Conservation (phyloP, 345 rosid genomes). For the Brassica juncea region DNA sequence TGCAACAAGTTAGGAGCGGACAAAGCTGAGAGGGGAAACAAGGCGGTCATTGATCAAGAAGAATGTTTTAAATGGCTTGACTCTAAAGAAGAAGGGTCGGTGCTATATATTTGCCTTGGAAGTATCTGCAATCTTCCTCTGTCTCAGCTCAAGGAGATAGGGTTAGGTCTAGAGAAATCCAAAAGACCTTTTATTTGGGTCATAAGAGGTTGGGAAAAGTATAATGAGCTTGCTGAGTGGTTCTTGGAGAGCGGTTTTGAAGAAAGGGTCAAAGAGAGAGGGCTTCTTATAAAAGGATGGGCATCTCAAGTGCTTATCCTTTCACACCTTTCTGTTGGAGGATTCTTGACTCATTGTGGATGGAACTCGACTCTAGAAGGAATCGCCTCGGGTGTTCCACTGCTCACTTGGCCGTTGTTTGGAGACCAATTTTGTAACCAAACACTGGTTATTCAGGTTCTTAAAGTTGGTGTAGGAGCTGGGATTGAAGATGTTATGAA, state of each 20-base stretch:
- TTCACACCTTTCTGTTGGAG: neutral
- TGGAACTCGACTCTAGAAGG: neutral
- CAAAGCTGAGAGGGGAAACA: slow-evolving; percentile 51
- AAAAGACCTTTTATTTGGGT: neutral
- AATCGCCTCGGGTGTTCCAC: neutral
- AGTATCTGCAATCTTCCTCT: slow-evolving; percentile 36
- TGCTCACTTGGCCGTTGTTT: neutral
- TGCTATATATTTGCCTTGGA: slow-evolving; percentile 57
- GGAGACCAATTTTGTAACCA: neutral
- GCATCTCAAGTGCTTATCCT: neutral
- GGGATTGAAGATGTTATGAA: neutral
- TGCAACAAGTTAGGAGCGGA: slow-evolving; percentile 37
- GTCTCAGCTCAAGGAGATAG: slow-evolving; percentile 46
- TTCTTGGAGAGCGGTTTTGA: neutral
- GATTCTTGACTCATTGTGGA: neutral
- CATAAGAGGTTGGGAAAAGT: neutral
- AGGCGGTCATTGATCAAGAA: slow-evolving; percentile 11
- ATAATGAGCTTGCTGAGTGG: neutral
- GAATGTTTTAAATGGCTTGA: slow-evolving; percentile 51
- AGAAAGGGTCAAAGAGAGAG: neutral
- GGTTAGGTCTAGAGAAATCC: slow-evolving; percentile 6
- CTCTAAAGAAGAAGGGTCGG: slow-evolving; percentile 32
- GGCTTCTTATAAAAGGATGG: slow-evolving; percentile 2
- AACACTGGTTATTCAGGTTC: neutral
- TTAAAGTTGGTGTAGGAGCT: neutral